These are phyloP conservation scores for Aspergillus quadricinctus DNA, from an alignment of 2,329 filamentous ascomycete species.

Conservation along the genomic window DNA sequence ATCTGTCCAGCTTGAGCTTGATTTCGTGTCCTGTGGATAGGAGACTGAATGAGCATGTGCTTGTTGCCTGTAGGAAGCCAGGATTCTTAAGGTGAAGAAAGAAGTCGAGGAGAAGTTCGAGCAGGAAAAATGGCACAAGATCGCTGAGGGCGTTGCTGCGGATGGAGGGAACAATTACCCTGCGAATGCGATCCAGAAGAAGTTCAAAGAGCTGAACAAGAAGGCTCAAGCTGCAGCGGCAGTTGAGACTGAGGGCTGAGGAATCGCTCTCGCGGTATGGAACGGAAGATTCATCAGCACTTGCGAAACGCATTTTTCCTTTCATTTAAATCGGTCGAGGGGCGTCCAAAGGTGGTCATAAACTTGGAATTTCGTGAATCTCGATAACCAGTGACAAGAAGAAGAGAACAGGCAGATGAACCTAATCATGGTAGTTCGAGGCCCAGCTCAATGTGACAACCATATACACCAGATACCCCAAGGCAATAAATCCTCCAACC, in stretches of 20 bases:
- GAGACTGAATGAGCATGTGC: background rate
- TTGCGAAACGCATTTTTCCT: background rate
- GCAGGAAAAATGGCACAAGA: conserved; percentile 36
- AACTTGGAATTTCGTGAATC: background rate
- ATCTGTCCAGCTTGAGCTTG: background rate
- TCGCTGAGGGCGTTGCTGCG: conserved; percentile 29
- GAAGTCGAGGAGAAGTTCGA: conserved; percentile 39
- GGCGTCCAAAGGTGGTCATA: background rate
- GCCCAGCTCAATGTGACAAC: background rate
- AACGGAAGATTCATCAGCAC: background rate
- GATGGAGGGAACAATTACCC: conserved; percentile 32
- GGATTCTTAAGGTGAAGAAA: conserved; percentile 33
- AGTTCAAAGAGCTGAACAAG: conserved; percentile 38
- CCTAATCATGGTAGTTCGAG: background rate
- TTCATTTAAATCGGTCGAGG: background rate
- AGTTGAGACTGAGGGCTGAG: background rate
- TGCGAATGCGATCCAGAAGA: conserved; percentile 31
- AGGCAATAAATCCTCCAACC: background rate
- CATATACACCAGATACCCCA: background rate
- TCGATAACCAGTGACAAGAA: background rate
- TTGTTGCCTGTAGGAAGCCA: conserved; percentile 18
- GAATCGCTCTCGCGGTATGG: background rate
- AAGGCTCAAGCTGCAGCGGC: conserved; percentile 4
- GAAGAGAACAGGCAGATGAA: background rate
- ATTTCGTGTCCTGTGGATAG: background rate